Percentiles rank a stretch among this genome's conserved stretches.
Evolutionary conservation across 1,284 basidiomycete species (phyloP).

Genomic region (Irpex lacteus): DNA sequence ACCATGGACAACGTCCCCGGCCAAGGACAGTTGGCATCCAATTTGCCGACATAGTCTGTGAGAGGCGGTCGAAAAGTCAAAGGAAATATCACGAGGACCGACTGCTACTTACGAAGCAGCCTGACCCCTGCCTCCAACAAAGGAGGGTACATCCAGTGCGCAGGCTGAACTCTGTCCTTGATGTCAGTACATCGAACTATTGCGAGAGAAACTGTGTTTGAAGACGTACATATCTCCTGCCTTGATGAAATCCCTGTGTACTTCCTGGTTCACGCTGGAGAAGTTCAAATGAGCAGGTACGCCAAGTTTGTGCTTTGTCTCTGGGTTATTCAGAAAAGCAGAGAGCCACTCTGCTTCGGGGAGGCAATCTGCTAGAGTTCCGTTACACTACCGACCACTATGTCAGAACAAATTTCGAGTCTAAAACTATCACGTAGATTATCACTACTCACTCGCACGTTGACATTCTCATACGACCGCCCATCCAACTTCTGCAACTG

Average conservation of each 20-base stretch:
- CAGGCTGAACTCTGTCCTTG: slow-evolving; percentile 20
- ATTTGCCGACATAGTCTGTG: slow-evolving; percentile 29
- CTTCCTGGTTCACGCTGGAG: slow-evolving; percentile 14
- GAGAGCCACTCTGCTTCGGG: slow-evolving; percentile 14
- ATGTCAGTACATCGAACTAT: too few relatives aligned
- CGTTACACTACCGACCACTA: slow-evolving; percentile 7
- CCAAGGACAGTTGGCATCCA: slow-evolving; percentile 32
- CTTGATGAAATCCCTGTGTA: slow-evolving; percentile 20
- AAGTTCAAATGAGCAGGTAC: slow-evolving; percentile 19
- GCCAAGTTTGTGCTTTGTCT: slow-evolving; percentile 23
- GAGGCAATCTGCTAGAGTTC: slow-evolving; percentile 5
- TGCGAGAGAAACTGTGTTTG: too few relatives aligned
- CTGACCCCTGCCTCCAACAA: slow-evolving; percentile 28
- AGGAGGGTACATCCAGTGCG: slow-evolving; percentile 27
- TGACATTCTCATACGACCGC: slow-evolving; percentile 4
- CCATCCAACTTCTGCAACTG: not conserved
- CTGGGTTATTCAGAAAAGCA: slow-evolving; percentile 20
- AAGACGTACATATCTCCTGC: slow-evolving; percentile 27
- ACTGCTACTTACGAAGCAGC: slow-evolving; percentile 24
- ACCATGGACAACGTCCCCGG: slow-evolving; percentile 25
- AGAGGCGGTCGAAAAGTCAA: not conserved
- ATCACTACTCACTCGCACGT: slow-evolving; percentile 12
- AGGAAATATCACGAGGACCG: not conserved
- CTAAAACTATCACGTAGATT: too few relatives aligned
- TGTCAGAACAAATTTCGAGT: too few relatives aligned